These are phyloP conservation scores for Trichoderma endophyticum DNA, from an alignment of 2,329 filamentous ascomycete species.

Conservation along the genomic window DNA sequence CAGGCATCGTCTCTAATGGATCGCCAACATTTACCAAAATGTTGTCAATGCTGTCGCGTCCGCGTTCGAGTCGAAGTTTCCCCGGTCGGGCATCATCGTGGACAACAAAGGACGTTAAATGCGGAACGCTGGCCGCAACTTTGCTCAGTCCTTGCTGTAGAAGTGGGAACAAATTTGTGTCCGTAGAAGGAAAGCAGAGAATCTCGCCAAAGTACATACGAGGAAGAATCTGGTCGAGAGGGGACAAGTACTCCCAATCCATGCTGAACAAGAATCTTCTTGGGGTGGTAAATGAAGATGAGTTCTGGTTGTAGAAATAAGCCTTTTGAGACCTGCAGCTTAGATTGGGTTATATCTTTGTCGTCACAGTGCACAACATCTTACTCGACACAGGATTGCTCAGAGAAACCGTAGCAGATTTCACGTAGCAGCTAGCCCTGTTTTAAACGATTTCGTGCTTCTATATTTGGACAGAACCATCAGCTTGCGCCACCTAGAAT, in stretches of 20 bases:
- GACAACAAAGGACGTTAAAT: background rate
- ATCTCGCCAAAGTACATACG: background rate
- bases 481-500: background rate
- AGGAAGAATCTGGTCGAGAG: background rate
- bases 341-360: background rate
- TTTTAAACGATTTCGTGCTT: background rate
- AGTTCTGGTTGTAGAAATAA: background rate
- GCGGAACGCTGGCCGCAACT: background rate
- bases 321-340: background rate
- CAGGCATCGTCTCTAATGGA: background rate
- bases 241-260: background rate
- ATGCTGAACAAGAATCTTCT: background rate
- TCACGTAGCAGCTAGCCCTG: background rate
- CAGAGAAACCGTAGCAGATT: background rate
- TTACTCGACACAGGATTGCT: background rate
- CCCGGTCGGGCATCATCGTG: background rate
- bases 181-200: background rate
- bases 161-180: background rate
- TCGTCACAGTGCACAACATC: background rate
- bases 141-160: background rate
- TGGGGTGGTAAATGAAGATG: background rate
- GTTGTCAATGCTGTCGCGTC: background rate
- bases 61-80: background rate
- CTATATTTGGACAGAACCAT: background rate
- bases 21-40: background rate